Percentiles rank a stretch among this genome's conserved stretches.
These are phyloP conservation scores for Stagonosporopsis cucurbitacearum DNA, from an alignment of 2,329 filamentous ascomycete species.

Conservation along the genomic window DNA sequence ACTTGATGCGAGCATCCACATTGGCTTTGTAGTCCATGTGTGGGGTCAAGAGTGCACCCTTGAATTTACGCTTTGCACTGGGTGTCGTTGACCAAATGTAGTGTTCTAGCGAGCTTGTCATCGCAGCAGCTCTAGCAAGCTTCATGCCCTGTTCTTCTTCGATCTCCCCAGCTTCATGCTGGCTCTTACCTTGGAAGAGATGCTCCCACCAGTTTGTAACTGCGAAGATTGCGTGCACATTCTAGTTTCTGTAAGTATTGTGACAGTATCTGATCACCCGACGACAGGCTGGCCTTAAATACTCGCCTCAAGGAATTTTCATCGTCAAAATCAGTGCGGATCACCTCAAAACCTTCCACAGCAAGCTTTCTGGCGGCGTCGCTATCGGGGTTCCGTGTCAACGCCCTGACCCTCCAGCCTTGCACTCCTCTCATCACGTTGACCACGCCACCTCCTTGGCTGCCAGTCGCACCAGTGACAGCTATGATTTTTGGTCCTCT, in stretches of 20 bases:
- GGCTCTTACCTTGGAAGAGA: slow-evolving; percentile 35
- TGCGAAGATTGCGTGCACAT: slow-evolving; percentile 44
- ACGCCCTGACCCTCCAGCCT: slow-evolving; percentile 33
- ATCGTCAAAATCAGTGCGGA: slow-evolving; percentile 31
- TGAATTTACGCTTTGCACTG: slow-evolving; percentile 38
- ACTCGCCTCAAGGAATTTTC: slow-evolving; percentile 25
- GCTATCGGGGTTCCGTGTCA: slow-evolving; percentile 30
- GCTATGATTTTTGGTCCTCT: slow-evolving; percentile 30
- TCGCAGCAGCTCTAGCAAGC: slow-evolving; percentile 51
- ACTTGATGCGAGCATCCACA: slow-evolving; percentile 52
- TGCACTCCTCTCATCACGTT: slow-evolving; percentile 33
- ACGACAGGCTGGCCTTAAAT: slow-evolving; percentile 23
- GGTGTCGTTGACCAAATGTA: slow-evolving; percentile 58
- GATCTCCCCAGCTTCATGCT: slow-evolving; percentile 44
- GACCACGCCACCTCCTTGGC: slow-evolving; percentile 35
- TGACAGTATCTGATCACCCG: too few species aligned
- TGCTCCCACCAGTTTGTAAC: slow-evolving; percentile 54
- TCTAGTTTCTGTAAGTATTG: slow-evolving; percentile 9
- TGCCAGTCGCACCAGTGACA: slow-evolving; percentile 39
- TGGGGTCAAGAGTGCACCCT: slow-evolving; percentile 45
- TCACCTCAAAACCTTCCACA: slow-evolving; percentile 29
- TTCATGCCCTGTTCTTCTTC: slow-evolving; percentile 53
- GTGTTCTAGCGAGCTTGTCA: slow-evolving; percentile 49
- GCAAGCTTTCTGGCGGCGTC: slow-evolving; percentile 32
- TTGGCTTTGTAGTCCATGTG: slow-evolving; percentile 55